Evolutionary conservation across 2,329 filamentous ascomycete species (phyloP), one percentile per base, ranked within the genome.

Genomic region (Diaporthe eres): DNA sequence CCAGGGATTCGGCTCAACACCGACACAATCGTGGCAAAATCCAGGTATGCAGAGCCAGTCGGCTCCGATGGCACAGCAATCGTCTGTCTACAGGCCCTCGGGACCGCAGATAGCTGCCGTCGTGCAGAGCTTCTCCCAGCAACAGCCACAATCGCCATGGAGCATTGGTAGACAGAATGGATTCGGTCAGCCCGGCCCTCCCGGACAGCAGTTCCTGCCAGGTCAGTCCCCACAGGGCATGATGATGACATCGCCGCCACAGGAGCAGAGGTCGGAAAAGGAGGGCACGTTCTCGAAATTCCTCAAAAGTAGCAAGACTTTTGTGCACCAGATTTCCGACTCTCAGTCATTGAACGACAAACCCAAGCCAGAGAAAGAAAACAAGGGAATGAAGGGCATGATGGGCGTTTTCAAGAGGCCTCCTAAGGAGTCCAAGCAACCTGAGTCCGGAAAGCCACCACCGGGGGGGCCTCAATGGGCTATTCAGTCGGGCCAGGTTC

Each of bases 381-480:
- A 80, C 22, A 81, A 80, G 65, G 72, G 78, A 9, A 71, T 77
- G 44, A 80, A 80, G 58, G 77, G 79, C 9, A 70, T 82, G 9
- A 75, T 81, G 49, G 76, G 77, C 17, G 80, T 79, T 3, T 81
- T 82, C 31, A 81, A 81, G 60, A 76, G 80, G 28, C 49, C 76
- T 76, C 4, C 76, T 76, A 75, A 75, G 63, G 75, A 75, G 8
- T 77, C 79, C 10, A 82, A 81, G 74, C 78, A 80, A 51, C 65
- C 77, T 31, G 79, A 81, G 10, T 67, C 76, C 4, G 75, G 71
- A 3, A 78, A 77, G 15, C 78, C 79, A 3, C 80, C 80, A 17
- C 80, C 80, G 0, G 80, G 80, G 28, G 80, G 80, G 6, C 80
- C 80, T 12, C 76, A 77, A 55, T 81, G 79, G 47, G 70, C 58